phyloP scores from a whole-genome alignment of 2,329 filamentous ascomycete species.

The Dactylellina parvicollis region DNA sequence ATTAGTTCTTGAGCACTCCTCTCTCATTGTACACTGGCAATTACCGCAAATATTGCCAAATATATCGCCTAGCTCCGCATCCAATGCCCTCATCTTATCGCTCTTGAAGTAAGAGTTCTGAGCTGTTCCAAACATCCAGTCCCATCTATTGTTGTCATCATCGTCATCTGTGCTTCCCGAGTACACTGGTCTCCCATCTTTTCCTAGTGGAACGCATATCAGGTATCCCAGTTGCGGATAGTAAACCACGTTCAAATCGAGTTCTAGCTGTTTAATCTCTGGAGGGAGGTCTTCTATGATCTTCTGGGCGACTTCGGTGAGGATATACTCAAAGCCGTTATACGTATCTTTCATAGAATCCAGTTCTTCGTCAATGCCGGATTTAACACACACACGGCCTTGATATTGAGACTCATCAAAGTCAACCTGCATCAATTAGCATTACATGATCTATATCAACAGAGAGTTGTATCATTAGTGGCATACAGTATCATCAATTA shows the following conservation, averaged over 20 bases:
- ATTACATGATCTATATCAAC: background rate
- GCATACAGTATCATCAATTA: slow-evolving; percentile 73
- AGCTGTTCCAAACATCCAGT: slow-evolving; percentile 78
- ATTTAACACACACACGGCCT: slow-evolving; percentile 76
- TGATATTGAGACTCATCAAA: slow-evolving; percentile 79
- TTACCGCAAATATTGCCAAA: slow-evolving; percentile 83
- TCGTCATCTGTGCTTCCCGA: slow-evolving; percentile 70
- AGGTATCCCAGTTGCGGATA: slow-evolving; percentile 93
- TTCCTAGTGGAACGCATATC: slow-evolving; percentile 70
- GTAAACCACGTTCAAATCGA: slow-evolving; percentile 81
- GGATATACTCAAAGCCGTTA: slow-evolving; percentile 77
- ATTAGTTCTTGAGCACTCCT: background rate
- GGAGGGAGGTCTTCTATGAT: slow-evolving; percentile 70
- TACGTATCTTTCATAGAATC: slow-evolving; percentile 82
- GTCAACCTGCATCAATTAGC: slow-evolving; percentile 68
- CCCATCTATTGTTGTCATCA: slow-evolving; percentile 73
- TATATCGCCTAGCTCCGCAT: slow-evolving; percentile 82
- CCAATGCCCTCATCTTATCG: slow-evolving; percentile 79
- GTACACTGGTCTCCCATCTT: slow-evolving; percentile 30
- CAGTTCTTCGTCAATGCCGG: slow-evolving; percentile 76
- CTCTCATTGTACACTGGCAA: slow-evolving; percentile 51
- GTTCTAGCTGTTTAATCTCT: slow-evolving; percentile 64
- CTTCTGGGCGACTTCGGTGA: slow-evolving; percentile 74
- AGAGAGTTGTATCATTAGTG: background rate
- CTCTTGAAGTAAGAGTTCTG: slow-evolving; percentile 87